Conservation (phyloP, 2,329 filamentous ascomycete species). For the Blastomyces parvus region DNA sequence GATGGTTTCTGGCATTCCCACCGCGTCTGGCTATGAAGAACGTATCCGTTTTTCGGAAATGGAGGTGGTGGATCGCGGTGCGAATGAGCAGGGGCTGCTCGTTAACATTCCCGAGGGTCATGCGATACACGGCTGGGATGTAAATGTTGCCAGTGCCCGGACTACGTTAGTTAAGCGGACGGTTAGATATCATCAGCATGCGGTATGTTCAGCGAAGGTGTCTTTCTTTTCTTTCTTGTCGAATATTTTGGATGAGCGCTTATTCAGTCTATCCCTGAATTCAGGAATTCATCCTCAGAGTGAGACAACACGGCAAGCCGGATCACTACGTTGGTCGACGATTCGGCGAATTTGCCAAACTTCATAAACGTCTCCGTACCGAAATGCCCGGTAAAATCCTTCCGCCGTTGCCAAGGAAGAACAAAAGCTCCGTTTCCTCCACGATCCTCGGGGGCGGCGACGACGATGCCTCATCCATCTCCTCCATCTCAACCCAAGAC, state of each 20-base stretch:
- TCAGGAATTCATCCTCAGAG: slow-evolving; percentile 79
- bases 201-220: slow-evolving; percentile 43
- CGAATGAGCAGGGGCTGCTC: slow-evolving; percentile 81
- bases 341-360: slow-evolving; percentile 75
- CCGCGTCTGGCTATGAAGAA: slow-evolving; percentile 94
- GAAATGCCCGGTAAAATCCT: slow-evolving; percentile 88
- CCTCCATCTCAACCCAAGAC: slow-evolving; percentile 63
- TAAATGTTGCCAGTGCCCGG: slow-evolving; percentile 86
- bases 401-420: slow-evolving; percentile 80
- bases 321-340: slow-evolving; percentile 74
- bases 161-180: slow-evolving; percentile 74
- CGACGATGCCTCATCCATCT: slow-evolving; percentile 70
- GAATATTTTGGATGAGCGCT: background rate
- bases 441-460: slow-evolving; percentile 54
- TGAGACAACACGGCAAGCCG: slow-evolving; percentile 64
- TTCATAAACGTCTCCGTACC: slow-evolving; percentile 68
- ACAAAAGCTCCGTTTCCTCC: slow-evolving; percentile 65
- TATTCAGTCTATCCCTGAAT: background rate
- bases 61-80: slow-evolving; percentile 87
- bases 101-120: slow-evolving; percentile 84
- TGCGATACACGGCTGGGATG: slow-evolving; percentile 90
- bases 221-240: background rate
- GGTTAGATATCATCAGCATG: slow-evolving; percentile 82
- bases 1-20: slow-evolving; percentile 97
- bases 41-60: slow-evolving; percentile 93